phyloP scores from a whole-genome alignment of 169 alveolate genomes.

The Cryptosporidium xiaoi region DNA sequence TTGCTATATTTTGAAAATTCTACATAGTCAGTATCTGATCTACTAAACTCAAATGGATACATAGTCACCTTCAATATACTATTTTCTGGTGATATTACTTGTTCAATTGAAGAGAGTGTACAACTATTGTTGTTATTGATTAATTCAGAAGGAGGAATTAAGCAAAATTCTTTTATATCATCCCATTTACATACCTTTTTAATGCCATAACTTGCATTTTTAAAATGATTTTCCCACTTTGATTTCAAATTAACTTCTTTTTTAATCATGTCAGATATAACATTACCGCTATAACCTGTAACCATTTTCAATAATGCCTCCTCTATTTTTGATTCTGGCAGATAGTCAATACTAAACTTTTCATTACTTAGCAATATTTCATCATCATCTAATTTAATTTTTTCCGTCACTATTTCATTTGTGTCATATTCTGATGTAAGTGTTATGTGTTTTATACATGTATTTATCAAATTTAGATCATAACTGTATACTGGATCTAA shows the following conservation, averaged over 20 bases:
- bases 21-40: conserved; percentile 28
- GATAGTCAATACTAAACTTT: conserved; percentile 34
- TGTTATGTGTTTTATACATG: conserved; percentile 42
- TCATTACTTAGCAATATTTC: conserved; percentile 35
- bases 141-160: conserved; percentile 50
- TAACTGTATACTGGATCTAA: conserved; percentile 40
- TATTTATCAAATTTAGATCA: conserved; percentile 47
- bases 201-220: conserved; percentile 9
- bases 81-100: conserved; percentile 1
- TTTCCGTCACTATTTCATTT: conserved; percentile 1
- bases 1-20: conserved; percentile 44
- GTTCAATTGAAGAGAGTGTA: conserved; percentile 31
- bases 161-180: conserved; percentile 60
- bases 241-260: conserved; percentile 7
- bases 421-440: conserved; percentile 24
- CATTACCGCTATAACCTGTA: conserved; percentile 73
- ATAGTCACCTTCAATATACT: conserved; percentile 19
- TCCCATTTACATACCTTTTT: conserved; percentile 54
- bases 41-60: conserved; percentile 37
- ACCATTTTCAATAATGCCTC: conserved; percentile 57
- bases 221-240: conserved; percentile 37
- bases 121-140: conserved; percentile 42
- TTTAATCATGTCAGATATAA: conserved; percentile 47
- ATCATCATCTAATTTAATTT: conserved; percentile 18
- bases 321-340: conserved; percentile 51